Base-by-base conservation (phyloP, 2,329 filamentous ascomycete genomes). In the Hypoxylon sp. region DNA sequence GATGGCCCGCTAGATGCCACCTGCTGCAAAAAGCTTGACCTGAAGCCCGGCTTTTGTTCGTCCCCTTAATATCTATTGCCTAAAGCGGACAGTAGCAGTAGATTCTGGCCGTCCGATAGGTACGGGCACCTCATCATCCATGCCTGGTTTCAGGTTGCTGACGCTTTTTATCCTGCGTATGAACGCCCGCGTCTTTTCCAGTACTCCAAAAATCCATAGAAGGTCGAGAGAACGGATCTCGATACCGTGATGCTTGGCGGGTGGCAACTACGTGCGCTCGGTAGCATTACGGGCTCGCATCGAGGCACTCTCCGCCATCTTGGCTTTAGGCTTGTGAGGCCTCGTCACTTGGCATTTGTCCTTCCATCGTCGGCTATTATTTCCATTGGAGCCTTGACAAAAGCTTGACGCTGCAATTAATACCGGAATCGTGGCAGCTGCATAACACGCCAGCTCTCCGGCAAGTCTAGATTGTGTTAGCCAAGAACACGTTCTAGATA, bases 381-480 rank as follows among this genome's bases (percentile, higher is more conserved):
- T 57, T 59, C 48, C 48, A 64, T 64, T 64, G 61, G 61, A 57
- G 55, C 54, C 48, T 42, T 37, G 21, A 27, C 26, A 15, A 63
- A 61, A 62, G 61, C 58, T 61, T 64, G 61, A 59, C 51, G 47
- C 58, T 59, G 49, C 55, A 59, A 48, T 64, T 55, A 62, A 64
- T 62, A 64, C 61, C 57, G 61, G 41, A 8, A 61, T 55, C 61
- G 61, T 64, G 61, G 58, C 58, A 64, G 42, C 47, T 62, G 61
- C 58, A 62, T 64, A 55, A 48, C 57, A 37, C 43, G 29, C 55
- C 31, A 35, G 7, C 45, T 48, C 48, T 50, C 38, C 43, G 41
- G 27, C 37, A 60, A 54, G 60, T 54, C 58, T 33, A 38, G 51
- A 58, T 63, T 63, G n/a, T 35, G 57, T 53, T 56, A 61, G 61